Evolutionary conservation across 805 yeast genomes (phyloP), one percentile per base, ranked within the genome.

Genomic region (Kuraishia floccosa): DNA sequence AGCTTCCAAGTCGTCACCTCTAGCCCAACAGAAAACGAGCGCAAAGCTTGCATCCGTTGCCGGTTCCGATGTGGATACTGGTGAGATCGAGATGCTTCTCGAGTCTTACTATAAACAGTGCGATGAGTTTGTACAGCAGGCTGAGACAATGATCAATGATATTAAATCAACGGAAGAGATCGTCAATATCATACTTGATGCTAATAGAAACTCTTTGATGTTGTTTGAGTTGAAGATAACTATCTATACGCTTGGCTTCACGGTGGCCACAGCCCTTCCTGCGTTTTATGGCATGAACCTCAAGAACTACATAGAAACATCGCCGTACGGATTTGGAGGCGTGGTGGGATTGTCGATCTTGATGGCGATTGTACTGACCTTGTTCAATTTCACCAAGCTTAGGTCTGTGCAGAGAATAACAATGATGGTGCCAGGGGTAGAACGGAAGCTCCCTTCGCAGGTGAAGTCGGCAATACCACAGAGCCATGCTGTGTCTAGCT

Each of bases 211-310:
- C 53, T 85, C 89, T 41, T 63, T 91, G 37, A 86, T 91, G 96
- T 52, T 86, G 18, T 60, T 91, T 24, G 94, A 94, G 3, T 61
- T 91, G 34, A 68, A 80, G 42, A 84, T 85, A 50, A 77, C 91
- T 30, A 75, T 85, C 17, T 91, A 94, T 0, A 64, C 93, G 34
- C 58, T 91, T 22, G 78, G 94, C 3, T 60, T 87, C 45, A 94
- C 94, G 2, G 70, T 77, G 11, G 79, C 91, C 1, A 59, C 93
- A 28, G 83, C 82, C 40, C 50, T 84, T 11, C 91, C 94, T 2
- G 80, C 96, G 0, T 59, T 85, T 8, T 91, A 87, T 52, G 99
- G 99, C 22, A 91, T 91, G 98, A 91, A 91, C 54, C 60, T 91
- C 50, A 84, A 81, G 46, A 91, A 89, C 54, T 86, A 82, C 47